Evolutionary conservation across 2,329 filamentous ascomycete species (phyloP), one percentile per base, ranked within the genome.

Genomic region (Alternaria atra): DNA sequence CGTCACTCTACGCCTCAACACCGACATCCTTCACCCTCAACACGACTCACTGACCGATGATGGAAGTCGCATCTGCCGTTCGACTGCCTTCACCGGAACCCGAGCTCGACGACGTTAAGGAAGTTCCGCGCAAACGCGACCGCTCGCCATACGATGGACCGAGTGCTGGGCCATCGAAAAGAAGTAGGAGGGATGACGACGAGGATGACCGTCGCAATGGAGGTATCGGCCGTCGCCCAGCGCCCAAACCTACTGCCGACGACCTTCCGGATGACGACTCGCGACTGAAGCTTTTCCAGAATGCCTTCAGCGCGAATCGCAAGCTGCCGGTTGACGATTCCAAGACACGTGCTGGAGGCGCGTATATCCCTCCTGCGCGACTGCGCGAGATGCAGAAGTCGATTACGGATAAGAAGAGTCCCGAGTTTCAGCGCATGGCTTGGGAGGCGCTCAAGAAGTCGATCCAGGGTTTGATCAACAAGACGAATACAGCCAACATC

Each of bases 401-500:
- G 80, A 97, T 99, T 79, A 97, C 93, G 64, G 95, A 99, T 82
- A 97, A 97, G 84, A 90, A 87, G 55, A 96, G 90, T 80, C 96
- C 97, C 80, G 95, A 98, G 81, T 98, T 97, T 77, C 95, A 98
- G 85, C 92, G 95, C 72, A 97, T 99, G 92, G 93, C 94, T 8
- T 99, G 95, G 95, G 95, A 99, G 80, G 94, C 94, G 12, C 83
- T 99, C 74, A 99, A 99, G 84, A 99, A 99, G 84, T 95, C 92
- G 50, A 97, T 99, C 81, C 98, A 99, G 77, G 95, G 95, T 71
- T 83, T 99, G 67, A 97, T 99, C 85, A 99, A 99, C 86, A 99
- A 99, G 84, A 91, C 97, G 84, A 98, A 98, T 80, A 92, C 94
- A 57, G 92, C 91, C 34, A 99, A 99, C 79, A 98, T 99, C 85